These are phyloP conservation scores for Dryadomyces quercus-mongolicae DNA, from an alignment of 2,329 filamentous ascomycete genomes.

Conservation along the genomic window DNA sequence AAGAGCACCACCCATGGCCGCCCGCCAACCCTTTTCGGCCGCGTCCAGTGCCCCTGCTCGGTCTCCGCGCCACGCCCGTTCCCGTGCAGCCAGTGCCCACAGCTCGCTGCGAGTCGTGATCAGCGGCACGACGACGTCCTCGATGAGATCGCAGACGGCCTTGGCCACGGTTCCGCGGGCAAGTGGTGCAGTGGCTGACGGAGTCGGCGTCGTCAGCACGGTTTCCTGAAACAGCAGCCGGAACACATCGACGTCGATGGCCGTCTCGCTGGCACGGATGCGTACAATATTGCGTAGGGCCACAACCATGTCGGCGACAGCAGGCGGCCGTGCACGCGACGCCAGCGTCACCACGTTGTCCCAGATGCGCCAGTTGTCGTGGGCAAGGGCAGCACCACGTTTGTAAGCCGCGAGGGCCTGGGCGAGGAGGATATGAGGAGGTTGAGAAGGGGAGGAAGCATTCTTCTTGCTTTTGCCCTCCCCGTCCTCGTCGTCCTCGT, in stretches of 20 bases:
- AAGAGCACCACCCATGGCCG: slow-evolving; percentile 32
- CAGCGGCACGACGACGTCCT: slow-evolving; percentile 63
- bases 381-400: slow-evolving; percentile 69
- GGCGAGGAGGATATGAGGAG: slow-evolving; percentile 50
- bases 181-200: slow-evolving; percentile 23
- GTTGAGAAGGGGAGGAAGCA: slow-evolving; percentile 15
- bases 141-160: slow-evolving; percentile 59
- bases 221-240: slow-evolving; percentile 60
- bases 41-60: slow-evolving; percentile 65
- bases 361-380: slow-evolving; percentile 89
- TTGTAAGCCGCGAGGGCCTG: slow-evolving; percentile 80
- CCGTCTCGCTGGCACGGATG: slow-evolving; percentile 65
- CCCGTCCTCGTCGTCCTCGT: slow-evolving; percentile 11
- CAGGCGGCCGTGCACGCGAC: slow-evolving; percentile 62
- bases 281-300: slow-evolving; percentile 66
- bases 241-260: slow-evolving; percentile 64
- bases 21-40: slow-evolving; percentile 82
- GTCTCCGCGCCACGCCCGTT: slow-evolving; percentile 62
- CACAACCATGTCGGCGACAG: slow-evolving; percentile 62
- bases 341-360: slow-evolving; percentile 88
- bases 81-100: slow-evolving; percentile 61
- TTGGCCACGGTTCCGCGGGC: slow-evolving; percentile 47
- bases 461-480: slow-evolving; percentile 10
- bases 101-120: slow-evolving; percentile 70
- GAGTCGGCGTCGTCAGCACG: slow-evolving; percentile 30